A percentile compares a stretch with the other conserved stretches of the same genome.
Conservation (phyloP, 108 stramenopile species). For the Skeletonema menzelii region DNA sequence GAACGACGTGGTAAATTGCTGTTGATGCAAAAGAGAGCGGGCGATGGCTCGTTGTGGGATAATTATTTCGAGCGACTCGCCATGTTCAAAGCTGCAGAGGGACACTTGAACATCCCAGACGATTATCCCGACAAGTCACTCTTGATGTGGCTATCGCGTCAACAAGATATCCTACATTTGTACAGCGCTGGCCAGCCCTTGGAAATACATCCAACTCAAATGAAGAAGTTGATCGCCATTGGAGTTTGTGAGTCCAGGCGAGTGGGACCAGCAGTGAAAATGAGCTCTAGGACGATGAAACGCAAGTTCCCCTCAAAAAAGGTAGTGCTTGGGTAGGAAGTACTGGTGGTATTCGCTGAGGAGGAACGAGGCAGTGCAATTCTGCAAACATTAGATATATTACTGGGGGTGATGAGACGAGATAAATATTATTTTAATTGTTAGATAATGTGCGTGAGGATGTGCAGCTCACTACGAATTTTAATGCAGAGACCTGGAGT, state of each 20-base stretch:
- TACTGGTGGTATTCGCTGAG: too few relatives aligned
- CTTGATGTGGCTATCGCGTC: constrained; percentile 27
- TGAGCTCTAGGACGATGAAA: constrained; percentile 22
- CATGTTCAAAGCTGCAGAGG: constrained; percentile 20
- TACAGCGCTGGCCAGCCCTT: constrained; percentile 21
- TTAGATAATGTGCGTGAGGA: too few relatives aligned
- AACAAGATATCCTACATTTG: constrained; percentile 34
- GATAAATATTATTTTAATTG: too few relatives aligned
- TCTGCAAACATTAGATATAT: not conserved
- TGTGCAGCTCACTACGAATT: too few relatives aligned
- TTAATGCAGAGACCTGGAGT: too few relatives aligned
- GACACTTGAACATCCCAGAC: constrained; percentile 31
- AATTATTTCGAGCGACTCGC: constrained; percentile 34
- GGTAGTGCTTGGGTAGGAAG: not conserved
- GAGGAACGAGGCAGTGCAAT: too few relatives aligned
- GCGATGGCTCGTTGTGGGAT: constrained; percentile 21
- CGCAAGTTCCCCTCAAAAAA: constrained; percentile 7
- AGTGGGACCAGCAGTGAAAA: not conserved
- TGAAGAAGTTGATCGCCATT: constrained; percentile 36
- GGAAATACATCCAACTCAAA: constrained; percentile 9
- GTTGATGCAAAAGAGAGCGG: not conserved
- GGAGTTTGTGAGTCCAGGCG: constrained; percentile 27
- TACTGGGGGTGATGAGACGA: not conserved
- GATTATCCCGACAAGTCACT: constrained; percentile 38
- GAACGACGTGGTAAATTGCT: constrained; percentile 21